These are phyloP conservation scores for Wakefieldia striispora DNA, from an alignment of 768 basidiomycete species.

Conservation along the genomic window DNA sequence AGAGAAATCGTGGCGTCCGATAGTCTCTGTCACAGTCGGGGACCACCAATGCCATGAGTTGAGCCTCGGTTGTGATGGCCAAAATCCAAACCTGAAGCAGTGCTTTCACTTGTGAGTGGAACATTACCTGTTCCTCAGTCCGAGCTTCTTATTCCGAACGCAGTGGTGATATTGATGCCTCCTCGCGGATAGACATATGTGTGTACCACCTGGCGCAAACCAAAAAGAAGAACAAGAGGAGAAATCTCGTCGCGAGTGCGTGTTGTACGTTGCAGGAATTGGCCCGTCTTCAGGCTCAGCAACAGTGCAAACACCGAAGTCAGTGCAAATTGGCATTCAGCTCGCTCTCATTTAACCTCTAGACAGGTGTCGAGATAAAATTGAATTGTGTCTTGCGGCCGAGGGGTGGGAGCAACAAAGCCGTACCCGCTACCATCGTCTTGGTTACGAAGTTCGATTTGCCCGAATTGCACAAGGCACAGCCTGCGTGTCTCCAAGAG, in stretches of 20 bases:
- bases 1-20: conserved; percentile 67
- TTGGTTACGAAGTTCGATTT: conserved; percentile 24
- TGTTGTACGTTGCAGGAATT: conserved; percentile 53
- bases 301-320: conserved; percentile 41
- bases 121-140: not conserved
- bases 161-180: conserved; percentile 40
- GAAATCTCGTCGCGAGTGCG: conserved; percentile 51
- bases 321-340: conserved; percentile 17
- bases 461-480: not conserved
- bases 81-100: conserved; percentile 63
- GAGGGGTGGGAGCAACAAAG: conserved; percentile 11
- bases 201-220: conserved; percentile 57
- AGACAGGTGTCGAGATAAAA: conserved; percentile 42
- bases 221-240: conserved; percentile 62
- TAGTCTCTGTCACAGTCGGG: conserved; percentile 56
- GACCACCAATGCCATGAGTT: conserved; percentile 53
- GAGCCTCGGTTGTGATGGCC: conserved; percentile 63
- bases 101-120: conserved; percentile 46
- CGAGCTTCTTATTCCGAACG: not conserved
- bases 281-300: conserved; percentile 44
- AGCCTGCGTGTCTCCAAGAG: not conserved
- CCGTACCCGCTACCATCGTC: conserved; percentile 1
- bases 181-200: conserved; percentile 49
- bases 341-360: conserved; percentile 8
- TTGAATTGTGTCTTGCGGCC: conserved; percentile 33